Base-by-base conservation (phyloP, 1,139 yeast species). In the Suzukiozyma palmioleophila region DNA sequence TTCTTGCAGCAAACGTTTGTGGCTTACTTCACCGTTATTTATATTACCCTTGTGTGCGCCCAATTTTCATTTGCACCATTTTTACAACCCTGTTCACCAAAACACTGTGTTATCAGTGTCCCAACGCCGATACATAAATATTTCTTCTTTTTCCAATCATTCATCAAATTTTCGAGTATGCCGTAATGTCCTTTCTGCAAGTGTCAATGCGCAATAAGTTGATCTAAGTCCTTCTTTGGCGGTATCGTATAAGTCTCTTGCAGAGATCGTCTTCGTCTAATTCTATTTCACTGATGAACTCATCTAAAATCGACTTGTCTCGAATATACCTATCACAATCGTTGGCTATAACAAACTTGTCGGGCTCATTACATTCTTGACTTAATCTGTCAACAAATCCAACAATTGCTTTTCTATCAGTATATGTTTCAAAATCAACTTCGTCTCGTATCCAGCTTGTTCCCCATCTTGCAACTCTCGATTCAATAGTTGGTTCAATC, bases 281-380 rank as follows among this genome's bases (percentile, higher is more conserved):
- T 26, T 49, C 52, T 32, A 49, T 46, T 33, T 49, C 52, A 36
- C 48, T 48, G 15, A 49, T 48, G 29, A 49, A 49, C 34, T 49
- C 51, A 33, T 45, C 49, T 31, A 49, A 42, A 14, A 47, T 46
- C 9, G 45, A 42, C 30, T 46, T 45, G 29, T 49, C 52, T 11
- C 44, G 39, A 37, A 49, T 49, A 38, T 47, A 49, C 32, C 37
- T 30, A 37, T 49, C 52, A 40, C 48, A 43, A 43, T 46, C 48
- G 39, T 45, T 47, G 13, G 51, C 52, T 24, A 47, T 42, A 1
- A 33, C 28, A 34, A 39, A 47, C n/a, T 37, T 40, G 39, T 49
- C 52, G 11, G 32, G 34, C n/a, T 35, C 43, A 9, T 39, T 33
- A 24, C 43, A 40, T 35, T 47, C 52, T 32, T 36, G 37, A 31